Conservation (phyloP, 2,329 filamentous ascomycete genomes). For the Fusarium sp. region DNA sequence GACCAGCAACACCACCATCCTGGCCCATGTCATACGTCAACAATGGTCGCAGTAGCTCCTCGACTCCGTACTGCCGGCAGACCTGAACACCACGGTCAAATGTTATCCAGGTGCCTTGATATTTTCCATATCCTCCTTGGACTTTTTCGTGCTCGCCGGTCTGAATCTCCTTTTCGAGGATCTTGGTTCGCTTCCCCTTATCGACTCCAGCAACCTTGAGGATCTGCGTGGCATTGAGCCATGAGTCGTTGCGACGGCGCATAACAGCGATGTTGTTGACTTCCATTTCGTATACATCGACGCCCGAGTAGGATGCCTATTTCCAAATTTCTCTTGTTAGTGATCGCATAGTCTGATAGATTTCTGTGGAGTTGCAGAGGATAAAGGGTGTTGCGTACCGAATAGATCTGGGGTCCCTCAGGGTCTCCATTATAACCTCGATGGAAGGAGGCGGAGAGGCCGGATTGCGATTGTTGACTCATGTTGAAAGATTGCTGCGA, state of each 20-base stretch:
- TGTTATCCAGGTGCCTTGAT: conserved; percentile 98
- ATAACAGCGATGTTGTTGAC: conserved; percentile 94
- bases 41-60: conserved; percentile 79
- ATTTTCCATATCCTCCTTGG: conserved; percentile 98
- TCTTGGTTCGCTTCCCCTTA: conserved; percentile 97
- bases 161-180: conserved; percentile 96
- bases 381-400: conserved; percentile 56
- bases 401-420: conserved; percentile 71
- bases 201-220: conserved; percentile 97
- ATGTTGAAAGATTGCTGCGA: conserved; percentile 69
- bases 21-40: conserved; percentile 85
- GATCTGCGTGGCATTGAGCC: conserved; percentile 98
- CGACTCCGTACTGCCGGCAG: conserved; percentile 83
- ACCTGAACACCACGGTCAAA: conserved; percentile 94
- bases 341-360: conserved; percentile 9
- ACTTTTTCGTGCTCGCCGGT: conserved; percentile 98
- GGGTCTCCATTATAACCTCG: conserved; percentile 48
- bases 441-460: conserved; percentile 53
- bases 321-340: conserved; percentile 22
- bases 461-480: conserved; percentile 65
- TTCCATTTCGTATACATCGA: conserved; percentile 99
- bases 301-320: conserved; percentile 90
- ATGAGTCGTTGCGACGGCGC: conserved; percentile 93
- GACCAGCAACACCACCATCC: conserved; percentile 77
- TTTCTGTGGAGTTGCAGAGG: not conserved